Evolutionary conservation across 140 eudicot genomes (phyloP).

Genomic region (Erigeron philadelphicus): DNA sequence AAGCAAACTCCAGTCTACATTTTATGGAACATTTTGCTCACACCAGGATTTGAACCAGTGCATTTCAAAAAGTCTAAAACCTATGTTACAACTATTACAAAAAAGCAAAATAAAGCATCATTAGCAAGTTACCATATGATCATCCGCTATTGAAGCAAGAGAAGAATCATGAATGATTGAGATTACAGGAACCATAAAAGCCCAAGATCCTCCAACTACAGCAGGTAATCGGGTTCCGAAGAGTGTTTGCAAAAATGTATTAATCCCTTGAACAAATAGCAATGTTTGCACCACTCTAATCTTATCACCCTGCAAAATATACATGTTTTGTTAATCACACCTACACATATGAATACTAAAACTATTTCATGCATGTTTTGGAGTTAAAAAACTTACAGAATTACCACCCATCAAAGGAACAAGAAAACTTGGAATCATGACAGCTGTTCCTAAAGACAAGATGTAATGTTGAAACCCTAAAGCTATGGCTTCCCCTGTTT

Average conservation of each 20-base stretch:
- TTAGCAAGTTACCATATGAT: conserved; percentile 54
- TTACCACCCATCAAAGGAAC: conserved; percentile 96
- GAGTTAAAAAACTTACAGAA: conserved; percentile 48
- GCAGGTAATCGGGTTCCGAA: conserved; percentile 93
- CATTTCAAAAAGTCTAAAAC: conserved; percentile 6
- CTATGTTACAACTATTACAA: conserved; percentile 5
- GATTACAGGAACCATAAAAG: conserved; percentile 88
- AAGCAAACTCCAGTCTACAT: no score
- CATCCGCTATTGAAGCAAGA: conserved; percentile 54
- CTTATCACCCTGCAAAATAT: conserved; percentile 70
- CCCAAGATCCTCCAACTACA: conserved; percentile 96
- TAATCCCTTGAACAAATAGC: conserved; percentile 90
- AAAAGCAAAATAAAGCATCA: conserved; percentile 11
- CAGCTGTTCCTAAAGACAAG: conserved; percentile 94
- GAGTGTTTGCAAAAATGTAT: conserved; percentile 77
- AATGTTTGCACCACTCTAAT: conserved; percentile 93
- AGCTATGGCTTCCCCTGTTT: conserved; percentile 88
- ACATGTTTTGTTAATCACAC: conserved; percentile 22
- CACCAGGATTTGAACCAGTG: no score
- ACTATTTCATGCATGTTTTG: conserved; percentile 5
- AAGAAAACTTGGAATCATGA: conserved; percentile 94
- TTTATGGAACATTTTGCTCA: no score
- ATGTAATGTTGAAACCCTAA: conserved; percentile 96
- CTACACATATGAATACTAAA: conserved; percentile 8
- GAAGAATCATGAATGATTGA: conserved; percentile 90